Base-by-base conservation (phyloP, 352 stramenopile genomes). In the Pythium phragmitis region DNA sequence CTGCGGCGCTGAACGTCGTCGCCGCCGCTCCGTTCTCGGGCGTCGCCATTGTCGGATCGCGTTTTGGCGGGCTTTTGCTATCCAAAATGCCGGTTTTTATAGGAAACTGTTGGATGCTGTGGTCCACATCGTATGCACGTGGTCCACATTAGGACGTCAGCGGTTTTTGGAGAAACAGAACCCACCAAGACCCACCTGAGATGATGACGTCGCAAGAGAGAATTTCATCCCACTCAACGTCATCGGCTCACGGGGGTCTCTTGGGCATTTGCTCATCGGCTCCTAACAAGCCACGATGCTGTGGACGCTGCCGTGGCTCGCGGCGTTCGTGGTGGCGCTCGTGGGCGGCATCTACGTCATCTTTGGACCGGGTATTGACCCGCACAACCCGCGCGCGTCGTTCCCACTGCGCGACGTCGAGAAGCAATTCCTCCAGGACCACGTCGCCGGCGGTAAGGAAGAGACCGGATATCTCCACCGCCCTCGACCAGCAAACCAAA, bases 1-100 rank as follows among this genome's bases (percentile, higher is more conserved):
- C 91, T 21, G 82, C 77, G 42, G 88, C 84, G 70, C 77, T 93
- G 62, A 96, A 86, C 21, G 67, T 86, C 26, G 67, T 86, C 21
- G 28, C 23, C 11, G 21, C 46, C 12, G 21, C 26, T 33, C 46
- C 21, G 16, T 52, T 52, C 46, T 12, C n/a, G 8, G n/a, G 9
- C 16, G 47, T 33, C 50, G 42, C 56, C 59, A 19, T 54, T 43
- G 56, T 37, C 21, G 21, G 21, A 51, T 37, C n/a, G 21, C 21
- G 48, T 55, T 49, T 47, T 57, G 21, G 39, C 21, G 48, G 34
- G 60, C 30, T 28, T 37, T 48, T 34, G 11, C 7, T 34, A 16
- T 33, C 13, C n/a, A 13, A 48, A 39, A 9, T 41, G 3, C 4
- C 48, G 48, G 26, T 26, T 54, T 39, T 30, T 30, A 30, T 54